Conservation (phyloP, 2,329 filamentous ascomycete genomes). For the Coniella vitis region DNA sequence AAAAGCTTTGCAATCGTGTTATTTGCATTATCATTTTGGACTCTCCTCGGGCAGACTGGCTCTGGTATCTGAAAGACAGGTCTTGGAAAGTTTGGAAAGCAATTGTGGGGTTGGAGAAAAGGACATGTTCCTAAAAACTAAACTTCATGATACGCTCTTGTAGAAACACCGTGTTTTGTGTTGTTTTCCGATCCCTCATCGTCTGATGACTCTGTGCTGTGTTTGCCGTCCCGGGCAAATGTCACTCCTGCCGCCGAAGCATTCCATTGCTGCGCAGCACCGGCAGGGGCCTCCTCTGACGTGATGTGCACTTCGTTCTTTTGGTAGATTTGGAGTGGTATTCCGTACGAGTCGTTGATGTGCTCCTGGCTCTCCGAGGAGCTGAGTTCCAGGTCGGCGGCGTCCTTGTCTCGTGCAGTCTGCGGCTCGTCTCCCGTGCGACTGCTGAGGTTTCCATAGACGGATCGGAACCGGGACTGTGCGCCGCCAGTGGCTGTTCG, state of each 20-base stretch:
- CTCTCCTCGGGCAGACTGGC: no score
- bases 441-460: constrained; percentile 1
- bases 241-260: background rate
- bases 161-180: background rate
- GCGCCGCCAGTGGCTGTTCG: constrained; percentile 5
- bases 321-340: constrained; percentile 20
- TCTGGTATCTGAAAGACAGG: no score
- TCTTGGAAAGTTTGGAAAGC: no score
- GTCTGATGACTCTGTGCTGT: background rate
- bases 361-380: constrained; percentile 31
- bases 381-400: background rate
- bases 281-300: background rate
- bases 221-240: background rate
- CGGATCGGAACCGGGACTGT: background rate
- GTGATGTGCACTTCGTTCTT: constrained; percentile 14
- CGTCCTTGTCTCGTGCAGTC: background rate
- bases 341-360: constrained; percentile 25
- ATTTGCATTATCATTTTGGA: no score
- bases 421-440: background rate
- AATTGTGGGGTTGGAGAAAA: no score
- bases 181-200: background rate
- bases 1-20: no score
- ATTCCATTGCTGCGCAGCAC: background rate
- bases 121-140: background rate
- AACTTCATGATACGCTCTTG: background rate